Evolutionary conservation across 2,329 filamentous ascomycete species (phyloP).

Genomic region (Fusarium sulawesiense): DNA sequence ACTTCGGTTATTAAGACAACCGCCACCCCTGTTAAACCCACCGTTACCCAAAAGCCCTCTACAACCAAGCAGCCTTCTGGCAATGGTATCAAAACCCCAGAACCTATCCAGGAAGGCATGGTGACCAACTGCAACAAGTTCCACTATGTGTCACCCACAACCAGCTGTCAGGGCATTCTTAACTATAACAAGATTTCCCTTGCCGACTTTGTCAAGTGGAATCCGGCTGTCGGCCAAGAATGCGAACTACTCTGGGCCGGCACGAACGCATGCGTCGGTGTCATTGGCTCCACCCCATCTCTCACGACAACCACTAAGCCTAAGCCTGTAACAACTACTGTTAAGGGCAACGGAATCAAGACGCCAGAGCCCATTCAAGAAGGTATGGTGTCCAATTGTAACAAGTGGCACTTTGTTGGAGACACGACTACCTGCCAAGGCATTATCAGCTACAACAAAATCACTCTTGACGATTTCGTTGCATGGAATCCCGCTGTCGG

Average conservation of each 20-base stretch:
- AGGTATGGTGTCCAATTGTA: conserved; percentile 9
- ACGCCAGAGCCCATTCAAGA: neutral
- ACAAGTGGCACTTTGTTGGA: conserved; percentile 7
- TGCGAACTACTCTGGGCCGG: neutral
- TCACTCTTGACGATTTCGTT: neutral
- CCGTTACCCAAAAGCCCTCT: neutral
- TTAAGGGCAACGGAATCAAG: neutral
- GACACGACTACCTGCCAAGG: neutral
- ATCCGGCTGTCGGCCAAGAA: neutral
- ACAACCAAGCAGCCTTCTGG: neutral
- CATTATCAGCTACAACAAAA: conserved; percentile 8
- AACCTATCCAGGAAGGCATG: conserved; percentile 9
- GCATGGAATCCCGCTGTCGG: conserved; percentile 1
- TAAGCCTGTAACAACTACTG: neutral
- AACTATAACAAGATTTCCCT: conserved; percentile 6
- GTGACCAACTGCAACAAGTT: conserved; percentile 11
- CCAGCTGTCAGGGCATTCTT: neutral
- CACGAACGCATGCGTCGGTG: neutral
- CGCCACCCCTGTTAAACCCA: fast-evolving
- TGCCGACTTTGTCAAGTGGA: conserved; percentile 7
- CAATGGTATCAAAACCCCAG: neutral
- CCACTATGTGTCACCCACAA: neutral
- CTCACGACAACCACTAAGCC: neutral
- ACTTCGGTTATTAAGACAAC: no score
- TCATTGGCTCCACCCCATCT: neutral